Conservation (phyloP, 805 yeast genomes). For the Sugiyamaella qingdaonensis region DNA sequence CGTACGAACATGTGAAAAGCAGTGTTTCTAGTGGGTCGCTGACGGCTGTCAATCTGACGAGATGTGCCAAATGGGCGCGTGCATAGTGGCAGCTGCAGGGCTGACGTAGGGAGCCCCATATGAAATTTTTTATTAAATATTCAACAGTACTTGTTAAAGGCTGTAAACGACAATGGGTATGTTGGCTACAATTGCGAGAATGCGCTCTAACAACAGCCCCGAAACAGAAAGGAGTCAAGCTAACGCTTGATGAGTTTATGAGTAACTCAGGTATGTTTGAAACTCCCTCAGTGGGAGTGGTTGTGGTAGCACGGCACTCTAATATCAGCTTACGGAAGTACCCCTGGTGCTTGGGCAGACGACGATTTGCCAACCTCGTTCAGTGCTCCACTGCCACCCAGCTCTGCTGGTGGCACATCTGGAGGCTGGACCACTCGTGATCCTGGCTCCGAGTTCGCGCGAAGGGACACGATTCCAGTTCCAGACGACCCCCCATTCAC, state of each 20-base stretch:
- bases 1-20: no score
- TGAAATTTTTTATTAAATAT: neutral
- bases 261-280: conserved; percentile 42
- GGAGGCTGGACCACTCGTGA: conserved; percentile 31
- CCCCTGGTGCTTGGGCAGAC: conserved; percentile 66
- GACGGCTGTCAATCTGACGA: no score
- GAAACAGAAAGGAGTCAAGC: conserved; percentile 61
- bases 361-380: conserved; percentile 45
- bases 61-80: neutral
- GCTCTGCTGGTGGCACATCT: conserved; percentile 27
- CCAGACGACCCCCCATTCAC: conserved; percentile 91
- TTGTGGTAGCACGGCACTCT: conserved; percentile 31
- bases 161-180: neutral
- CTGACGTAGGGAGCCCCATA: neutral
- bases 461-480: conserved; percentile 67
- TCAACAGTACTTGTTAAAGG: neutral
- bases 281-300: conserved; percentile 47
- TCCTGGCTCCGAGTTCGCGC: conserved; percentile 15
- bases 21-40: no score
- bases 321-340: neutral
- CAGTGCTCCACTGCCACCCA: neutral
- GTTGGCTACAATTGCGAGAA: neutral
- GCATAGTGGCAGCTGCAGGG: neutral
- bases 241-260: conserved; percentile 84
- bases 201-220: conserved; percentile 31